Evolutionary conservation across 2,329 filamentous ascomycete species (phyloP).

Genomic region (Cladophialophora immunda): DNA sequence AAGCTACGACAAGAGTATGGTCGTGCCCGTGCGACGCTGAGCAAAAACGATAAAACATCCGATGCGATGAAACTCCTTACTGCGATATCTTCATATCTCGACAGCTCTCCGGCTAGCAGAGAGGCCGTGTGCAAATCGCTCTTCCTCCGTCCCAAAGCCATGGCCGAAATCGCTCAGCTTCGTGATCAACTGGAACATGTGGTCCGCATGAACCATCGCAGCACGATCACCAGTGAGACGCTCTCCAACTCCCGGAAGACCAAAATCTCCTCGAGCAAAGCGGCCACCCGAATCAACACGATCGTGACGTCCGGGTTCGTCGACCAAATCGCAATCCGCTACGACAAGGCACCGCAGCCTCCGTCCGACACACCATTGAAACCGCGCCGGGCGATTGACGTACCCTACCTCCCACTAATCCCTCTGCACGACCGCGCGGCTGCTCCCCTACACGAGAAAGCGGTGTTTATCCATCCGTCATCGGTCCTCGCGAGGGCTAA

Average conservation of each 20-base stretch:
- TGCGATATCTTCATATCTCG: conserved; percentile 81
- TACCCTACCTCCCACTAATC: conserved; percentile 87
- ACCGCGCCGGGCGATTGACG: conserved; percentile 85
- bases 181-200: conserved; percentile 84
- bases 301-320: conserved; percentile 93
- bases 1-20: conserved; percentile 72
- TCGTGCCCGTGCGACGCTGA: conserved; percentile 78
- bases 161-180: conserved; percentile 85
- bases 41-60: conserved; percentile 79
- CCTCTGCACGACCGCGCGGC: conserved; percentile 53
- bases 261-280: conserved; percentile 70
- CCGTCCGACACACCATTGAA: conserved; percentile 69
- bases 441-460: conserved; percentile 65
- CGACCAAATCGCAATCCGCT: conserved; percentile 91
- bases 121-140: conserved; percentile 77
- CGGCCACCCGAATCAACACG: conserved; percentile 79
- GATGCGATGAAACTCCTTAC: conserved; percentile 92
- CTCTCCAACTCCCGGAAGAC: conserved; percentile 62
- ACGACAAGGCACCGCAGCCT: conserved; percentile 80
- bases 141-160: conserved; percentile 86
- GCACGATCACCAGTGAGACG: conserved; percentile 66
- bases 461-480: conserved; percentile 87
- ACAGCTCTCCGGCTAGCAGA: conserved; percentile 62
- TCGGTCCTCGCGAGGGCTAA: conserved; percentile 78
- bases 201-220: conserved; percentile 75